Percentiles rank a stretch among this genome's conserved stretches.
Evolutionary conservation across 495 filamentous ascomycete species (phyloP).

Genomic region (Baudoinia panamericana): DNA sequence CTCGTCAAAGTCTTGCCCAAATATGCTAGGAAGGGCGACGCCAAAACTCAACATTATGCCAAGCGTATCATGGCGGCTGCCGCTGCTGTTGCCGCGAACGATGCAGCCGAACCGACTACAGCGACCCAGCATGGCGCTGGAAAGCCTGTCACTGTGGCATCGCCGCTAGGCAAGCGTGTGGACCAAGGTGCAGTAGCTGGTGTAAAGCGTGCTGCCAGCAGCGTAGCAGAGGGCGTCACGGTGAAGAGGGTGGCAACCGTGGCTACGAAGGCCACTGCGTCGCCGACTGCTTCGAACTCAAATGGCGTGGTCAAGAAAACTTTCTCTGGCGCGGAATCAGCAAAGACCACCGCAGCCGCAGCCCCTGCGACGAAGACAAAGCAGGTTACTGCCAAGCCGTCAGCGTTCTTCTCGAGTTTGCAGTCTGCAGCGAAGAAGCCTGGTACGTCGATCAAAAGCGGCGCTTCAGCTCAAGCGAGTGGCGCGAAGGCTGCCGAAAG

Average conservation of each 20-base stretch:
- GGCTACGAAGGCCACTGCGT: conserved; percentile 32
- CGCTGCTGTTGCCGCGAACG: conserved; percentile 32
- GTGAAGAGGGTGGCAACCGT: conserved; percentile 26
- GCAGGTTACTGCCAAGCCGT: conserved; percentile 43
- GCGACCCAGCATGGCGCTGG: conserved; percentile 21
- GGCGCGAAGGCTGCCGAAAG: conserved; percentile 17
- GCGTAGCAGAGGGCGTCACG: conserved; percentile 34
- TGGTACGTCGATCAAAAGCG: conserved; percentile 36
- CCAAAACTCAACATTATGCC: conserved; percentile 42
- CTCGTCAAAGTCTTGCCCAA: conserved; percentile 49
- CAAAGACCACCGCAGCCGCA: conserved; percentile 14
- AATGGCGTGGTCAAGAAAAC: conserved; percentile 22
- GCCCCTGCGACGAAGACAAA: conserved; percentile 36
- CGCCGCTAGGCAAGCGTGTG: conserved; percentile 23
- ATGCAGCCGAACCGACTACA: neutral
- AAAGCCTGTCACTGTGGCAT: conserved; percentile 27
- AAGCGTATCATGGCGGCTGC: conserved; percentile 47
- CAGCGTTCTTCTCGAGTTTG: conserved; percentile 44
- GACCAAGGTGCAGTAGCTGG: conserved; percentile 29
- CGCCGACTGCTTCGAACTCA: conserved; percentile 19
- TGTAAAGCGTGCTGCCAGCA: conserved; percentile 31
- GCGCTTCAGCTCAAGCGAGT: conserved; percentile 12
- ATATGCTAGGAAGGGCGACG: conserved; percentile 54
- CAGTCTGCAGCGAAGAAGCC: conserved; percentile 50
- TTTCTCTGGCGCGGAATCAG: conserved; percentile 1